phyloP scores from a whole-genome alignment of 495 filamentous ascomycete genomes.

The Lepidopterella palustris region DNA sequence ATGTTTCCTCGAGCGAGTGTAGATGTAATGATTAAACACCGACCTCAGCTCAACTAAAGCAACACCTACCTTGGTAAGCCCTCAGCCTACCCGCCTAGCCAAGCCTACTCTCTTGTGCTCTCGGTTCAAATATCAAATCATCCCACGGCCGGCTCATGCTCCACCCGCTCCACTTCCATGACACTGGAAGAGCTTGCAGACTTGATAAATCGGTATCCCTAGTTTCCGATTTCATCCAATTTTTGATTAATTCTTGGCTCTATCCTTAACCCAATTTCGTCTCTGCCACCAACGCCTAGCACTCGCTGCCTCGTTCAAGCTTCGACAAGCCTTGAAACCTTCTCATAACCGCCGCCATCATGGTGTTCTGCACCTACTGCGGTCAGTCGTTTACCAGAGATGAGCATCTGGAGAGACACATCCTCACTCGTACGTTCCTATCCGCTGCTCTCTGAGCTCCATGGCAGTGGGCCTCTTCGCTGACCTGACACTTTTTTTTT shows the following conservation, averaged over 20 bases:
- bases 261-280: too few species aligned
- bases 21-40: conserved; percentile 7
- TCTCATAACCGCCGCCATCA: conserved; percentile 22
- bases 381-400: conserved; percentile 59
- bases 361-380: conserved; percentile 57
- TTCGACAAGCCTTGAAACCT: background rate
- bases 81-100: conserved; percentile 10
- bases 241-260: too few species aligned
- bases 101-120: background rate
- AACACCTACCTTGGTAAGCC: too few species aligned
- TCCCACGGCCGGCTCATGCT: conserved; percentile 4
- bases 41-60: conserved; percentile 8
- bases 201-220: background rate
- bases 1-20: background rate
- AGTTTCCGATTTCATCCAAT: background rate
- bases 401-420: conserved; percentile 59
- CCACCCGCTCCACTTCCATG: conserved; percentile 16
- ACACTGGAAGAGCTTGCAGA: conserved; percentile 10
- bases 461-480: background rate
- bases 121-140: conserved; percentile 3
- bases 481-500: background rate
- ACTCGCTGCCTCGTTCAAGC: background rate
- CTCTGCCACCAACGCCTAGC: background rate
- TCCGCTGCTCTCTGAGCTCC: too few species aligned
- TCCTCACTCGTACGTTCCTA: conserved; percentile 50